A percentile compares a stretch with the other conserved stretches of the same genome.
Conservation (phyloP, 2,329 filamentous ascomycete species). For the Monilinia laxa region DNA sequence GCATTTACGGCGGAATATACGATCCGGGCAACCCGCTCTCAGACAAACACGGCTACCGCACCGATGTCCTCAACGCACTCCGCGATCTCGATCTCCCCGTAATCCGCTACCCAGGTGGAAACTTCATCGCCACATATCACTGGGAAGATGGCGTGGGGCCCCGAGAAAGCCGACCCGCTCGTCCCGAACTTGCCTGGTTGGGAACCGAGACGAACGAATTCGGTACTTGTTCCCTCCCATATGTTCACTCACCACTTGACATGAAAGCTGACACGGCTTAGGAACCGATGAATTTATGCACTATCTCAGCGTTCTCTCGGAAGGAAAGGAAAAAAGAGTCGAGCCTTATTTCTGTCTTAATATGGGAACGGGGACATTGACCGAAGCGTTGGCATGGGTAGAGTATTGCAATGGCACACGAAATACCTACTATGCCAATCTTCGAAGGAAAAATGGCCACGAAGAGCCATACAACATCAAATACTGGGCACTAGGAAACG, state of each 20-base stretch:
- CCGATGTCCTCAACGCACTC: constrained; percentile 72
- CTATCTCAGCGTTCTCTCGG: constrained; percentile 70
- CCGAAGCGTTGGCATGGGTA: constrained; percentile 68
- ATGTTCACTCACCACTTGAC: background rate
- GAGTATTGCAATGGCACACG: constrained; percentile 82
- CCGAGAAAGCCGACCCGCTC: constrained; percentile 61
- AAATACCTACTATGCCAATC: constrained; percentile 78
- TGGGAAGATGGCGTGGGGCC: constrained; percentile 82
- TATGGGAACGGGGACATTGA: constrained; percentile 69
- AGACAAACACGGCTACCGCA: constrained; percentile 73
- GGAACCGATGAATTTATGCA: constrained; percentile 79
- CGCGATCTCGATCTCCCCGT: constrained; percentile 74
- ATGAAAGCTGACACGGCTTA: constrained; percentile 11
- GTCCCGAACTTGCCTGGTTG: constrained; percentile 74
- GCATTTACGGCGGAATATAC: constrained; percentile 85
- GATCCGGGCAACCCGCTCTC: constrained; percentile 73
- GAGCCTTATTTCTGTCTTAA: constrained; percentile 81
- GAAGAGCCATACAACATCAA: constrained; percentile 78
- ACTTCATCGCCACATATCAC: constrained; percentile 82
- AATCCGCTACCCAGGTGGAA: constrained; percentile 78
- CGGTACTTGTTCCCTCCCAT: constrained; percentile 44
- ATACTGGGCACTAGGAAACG: constrained; percentile 84
- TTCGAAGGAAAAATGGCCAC: constrained; percentile 72
- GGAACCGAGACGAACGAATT: constrained; percentile 76
- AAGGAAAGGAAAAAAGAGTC: constrained; percentile 58